Evolutionary conservation across 345 rosid species (phyloP), one percentile per base, ranked within the genome.

Genomic region (Barbarea vulgaris): DNA sequence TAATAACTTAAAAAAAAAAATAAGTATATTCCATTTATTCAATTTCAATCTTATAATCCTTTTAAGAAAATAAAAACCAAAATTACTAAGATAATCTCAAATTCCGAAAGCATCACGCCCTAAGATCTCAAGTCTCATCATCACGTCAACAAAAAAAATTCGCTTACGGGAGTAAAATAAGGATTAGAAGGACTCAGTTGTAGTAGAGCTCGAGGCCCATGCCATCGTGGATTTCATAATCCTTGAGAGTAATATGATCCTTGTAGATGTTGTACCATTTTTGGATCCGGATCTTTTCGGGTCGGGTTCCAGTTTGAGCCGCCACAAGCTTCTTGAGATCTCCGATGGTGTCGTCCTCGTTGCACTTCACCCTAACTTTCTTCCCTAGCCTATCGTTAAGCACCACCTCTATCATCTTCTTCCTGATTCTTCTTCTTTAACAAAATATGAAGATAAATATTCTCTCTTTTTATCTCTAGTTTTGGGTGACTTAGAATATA

Each of bases 311-410:
- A 5, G 95, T 89, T 60, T 87, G 92, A 3, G 95, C 90, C 15
- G 90, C 95, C 36, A 89, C 95, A 46, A 89, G 90, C 84, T 87
- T 89, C 88, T 89, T 89, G 54, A 89, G 76, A 79, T 89, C 91
- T 15, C 94, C 90, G 77, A 89, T 87, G 12, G 90, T 85, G 80
- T 89, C 91, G 10, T 89, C 90, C 1, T 85, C 90, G 85, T 89
- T 89, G 83, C 94, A 89, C 86, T 89, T 89, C 65, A 87, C 93
- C 71, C 93, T 70, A 39, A 89, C 88, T 79, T 89, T 87, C 84
- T 89, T 89, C 72, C 94, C 91, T 58, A 87, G 39, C 31, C 91
- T 64, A 37, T 89, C 88, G 84, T 89, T 89, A 62, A 89, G 73
- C 54, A 89, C 91, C 76, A 89, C 94, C 83, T 89, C 91, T n/a